phyloP scores from a whole-genome alignment of 345 rosid genomes.

The Clarkia xantiana region DNA sequence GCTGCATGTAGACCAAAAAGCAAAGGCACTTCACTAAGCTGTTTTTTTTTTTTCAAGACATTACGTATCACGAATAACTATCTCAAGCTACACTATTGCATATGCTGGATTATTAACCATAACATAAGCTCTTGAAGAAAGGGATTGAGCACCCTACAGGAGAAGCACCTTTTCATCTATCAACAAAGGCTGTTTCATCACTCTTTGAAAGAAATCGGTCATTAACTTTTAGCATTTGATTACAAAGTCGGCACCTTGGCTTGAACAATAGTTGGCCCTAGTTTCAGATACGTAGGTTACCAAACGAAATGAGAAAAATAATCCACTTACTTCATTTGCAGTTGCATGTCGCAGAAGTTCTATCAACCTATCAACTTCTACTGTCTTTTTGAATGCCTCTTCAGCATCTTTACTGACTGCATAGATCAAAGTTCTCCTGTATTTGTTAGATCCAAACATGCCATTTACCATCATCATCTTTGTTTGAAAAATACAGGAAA shows the following conservation, averaged over 20 bases:
- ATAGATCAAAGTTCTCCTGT: conserved; percentile 83
- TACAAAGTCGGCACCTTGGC: too few relatives aligned
- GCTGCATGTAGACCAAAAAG: conserved; percentile 31
- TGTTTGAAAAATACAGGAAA: conserved; percentile 7
- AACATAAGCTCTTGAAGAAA: too few relatives aligned
- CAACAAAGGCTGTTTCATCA: too few relatives aligned
- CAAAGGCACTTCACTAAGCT: not conserved
- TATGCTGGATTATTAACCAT: too few relatives aligned
- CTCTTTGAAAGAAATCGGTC: too few relatives aligned
- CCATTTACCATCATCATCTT: conserved; percentile 28
- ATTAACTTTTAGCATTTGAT: too few relatives aligned
- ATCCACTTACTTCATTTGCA: conserved; percentile 45
- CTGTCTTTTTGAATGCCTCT: conserved; percentile 81
- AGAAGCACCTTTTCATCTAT: too few relatives aligned
- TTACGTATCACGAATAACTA: not conserved
- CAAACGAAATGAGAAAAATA: not conserved
- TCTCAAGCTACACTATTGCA: too few relatives aligned
- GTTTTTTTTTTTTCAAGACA: not conserved
- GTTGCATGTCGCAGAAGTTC: conserved; percentile 63
- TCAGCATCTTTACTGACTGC: conserved; percentile 75
- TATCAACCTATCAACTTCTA: conserved; percentile 66
- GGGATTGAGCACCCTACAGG: too few relatives aligned
- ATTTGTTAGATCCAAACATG: conserved; percentile 39
- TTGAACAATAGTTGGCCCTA: too few relatives aligned
- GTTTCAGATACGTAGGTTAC: too few relatives aligned